Evolutionary conservation across 805 yeast species (phyloP).

Genomic region (Peterozyma xylosa): DNA sequence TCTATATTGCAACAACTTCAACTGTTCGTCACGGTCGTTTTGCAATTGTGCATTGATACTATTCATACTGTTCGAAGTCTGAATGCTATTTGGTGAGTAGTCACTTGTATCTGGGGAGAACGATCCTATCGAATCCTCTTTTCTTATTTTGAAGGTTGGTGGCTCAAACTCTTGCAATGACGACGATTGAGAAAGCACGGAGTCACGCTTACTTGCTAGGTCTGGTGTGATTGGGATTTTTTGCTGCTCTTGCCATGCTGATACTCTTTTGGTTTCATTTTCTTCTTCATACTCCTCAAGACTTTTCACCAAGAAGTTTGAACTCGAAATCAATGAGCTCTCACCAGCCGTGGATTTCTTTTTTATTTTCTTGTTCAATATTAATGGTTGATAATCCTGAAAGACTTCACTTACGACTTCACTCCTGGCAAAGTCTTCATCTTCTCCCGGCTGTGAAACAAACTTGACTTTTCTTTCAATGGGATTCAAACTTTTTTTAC

Average conservation of each 20-base stretch:
- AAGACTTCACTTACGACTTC: conserved; percentile 35
- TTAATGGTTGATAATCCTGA: conserved; percentile 20
- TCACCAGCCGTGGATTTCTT: neutral
- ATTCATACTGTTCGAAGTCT: neutral
- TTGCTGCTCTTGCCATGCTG: no score
- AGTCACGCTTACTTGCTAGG: neutral
- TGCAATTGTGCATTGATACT: neutral
- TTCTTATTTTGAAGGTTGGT: conserved; percentile 6
- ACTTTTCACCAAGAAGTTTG: conserved; percentile 23
- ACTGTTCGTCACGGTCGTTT: neutral
- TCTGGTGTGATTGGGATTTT: neutral
- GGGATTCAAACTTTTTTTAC: neutral
- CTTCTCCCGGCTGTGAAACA: conserved; percentile 15
- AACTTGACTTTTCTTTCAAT: conserved; percentile 22
- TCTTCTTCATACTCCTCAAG: conserved; percentile 20
- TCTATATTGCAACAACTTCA: conserved; percentile 10
- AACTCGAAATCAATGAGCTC: conserved; percentile 1
- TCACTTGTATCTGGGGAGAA: conserved; percentile 17
- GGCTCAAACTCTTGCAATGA: conserved; percentile 11
- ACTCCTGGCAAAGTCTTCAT: conserved; percentile 15
- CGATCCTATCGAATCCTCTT: conserved; percentile 18
- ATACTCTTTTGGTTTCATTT: no score
- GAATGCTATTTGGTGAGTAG: neutral
- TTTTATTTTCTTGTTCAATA: conserved; percentile 18
- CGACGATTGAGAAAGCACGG: conserved; percentile 7